Evolutionary conservation across 2,329 filamentous ascomycete species (phyloP).

Genomic region (Xenosphaeropsis pyriputrescens): DNA sequence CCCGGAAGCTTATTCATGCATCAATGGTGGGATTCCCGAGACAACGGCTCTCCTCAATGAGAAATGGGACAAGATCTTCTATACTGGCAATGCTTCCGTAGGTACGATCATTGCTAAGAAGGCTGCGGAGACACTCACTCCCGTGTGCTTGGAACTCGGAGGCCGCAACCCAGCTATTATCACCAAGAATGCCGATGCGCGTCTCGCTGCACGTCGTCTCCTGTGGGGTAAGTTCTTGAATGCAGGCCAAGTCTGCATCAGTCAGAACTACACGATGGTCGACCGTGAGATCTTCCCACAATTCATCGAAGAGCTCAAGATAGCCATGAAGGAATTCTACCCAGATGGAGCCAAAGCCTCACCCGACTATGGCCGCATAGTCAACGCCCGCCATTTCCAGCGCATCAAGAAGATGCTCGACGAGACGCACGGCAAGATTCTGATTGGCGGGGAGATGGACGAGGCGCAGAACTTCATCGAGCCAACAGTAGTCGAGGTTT

Average conservation of each 20-base stretch:
- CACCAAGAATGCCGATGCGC: conserved; percentile 67
- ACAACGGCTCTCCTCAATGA: conserved; percentile 69
- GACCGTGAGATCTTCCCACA: conserved; percentile 57
- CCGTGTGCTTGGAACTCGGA: conserved; percentile 78
- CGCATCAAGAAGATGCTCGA: conserved; percentile 90
- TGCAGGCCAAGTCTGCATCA: conserved; percentile 82
- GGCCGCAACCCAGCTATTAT: conserved; percentile 87
- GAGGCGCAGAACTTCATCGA: conserved; percentile 72
- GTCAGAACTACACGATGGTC: conserved; percentile 82
- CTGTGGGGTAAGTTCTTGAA: conserved; percentile 83
- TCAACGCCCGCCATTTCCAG: conserved; percentile 66
- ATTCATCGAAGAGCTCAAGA: conserved; percentile 63
- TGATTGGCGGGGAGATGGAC: conserved; percentile 76
- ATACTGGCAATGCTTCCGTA: conserved; percentile 68
- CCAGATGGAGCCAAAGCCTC: conserved; percentile 69
- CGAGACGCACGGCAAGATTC: conserved; percentile 64
- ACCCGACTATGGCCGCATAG: conserved; percentile 63
- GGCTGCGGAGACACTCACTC: conserved; percentile 78
- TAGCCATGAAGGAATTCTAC: conserved; percentile 62
- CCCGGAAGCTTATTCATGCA: conserved; percentile 55
- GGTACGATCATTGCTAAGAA: conserved; percentile 83
- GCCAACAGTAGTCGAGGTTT: conserved; percentile 79
- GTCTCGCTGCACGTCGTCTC: conserved; percentile 68
- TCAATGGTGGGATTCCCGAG: conserved; percentile 73
- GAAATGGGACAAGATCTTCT: conserved; percentile 98